Percentiles rank a stretch among this genome's conserved stretches.
phyloP scores from a whole-genome alignment of 73 alveolate genomes.

The Blepharisma japonicum region DNA sequence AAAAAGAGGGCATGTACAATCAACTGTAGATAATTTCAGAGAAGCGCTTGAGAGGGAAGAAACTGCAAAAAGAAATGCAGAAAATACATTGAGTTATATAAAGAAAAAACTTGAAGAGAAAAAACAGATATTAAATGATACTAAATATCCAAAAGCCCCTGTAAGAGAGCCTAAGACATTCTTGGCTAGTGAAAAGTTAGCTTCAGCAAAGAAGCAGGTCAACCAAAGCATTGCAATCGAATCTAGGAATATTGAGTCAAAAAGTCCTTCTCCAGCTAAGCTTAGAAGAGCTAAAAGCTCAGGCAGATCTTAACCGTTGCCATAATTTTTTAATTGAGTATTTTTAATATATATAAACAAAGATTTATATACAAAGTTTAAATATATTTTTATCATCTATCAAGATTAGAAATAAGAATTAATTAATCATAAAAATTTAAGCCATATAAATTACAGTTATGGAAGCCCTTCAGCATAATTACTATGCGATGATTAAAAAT shows the following conservation, averaged over 20 bases:
- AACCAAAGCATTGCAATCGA: too few species aligned
- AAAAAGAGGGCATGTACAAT: not conserved
- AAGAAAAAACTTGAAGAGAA: not conserved
- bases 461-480: not conserved
- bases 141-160: not conserved
- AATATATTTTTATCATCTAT: too few species aligned
- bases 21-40: not conserved
- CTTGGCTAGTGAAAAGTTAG: constrained; percentile 12
- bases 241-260: too few species aligned
- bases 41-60: not conserved
- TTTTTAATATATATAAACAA: too few species aligned
- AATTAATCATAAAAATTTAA: too few species aligned
- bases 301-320: too few species aligned
- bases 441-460: not conserved
- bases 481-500: constrained; percentile 33
- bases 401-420: too few species aligned
- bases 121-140: not conserved
- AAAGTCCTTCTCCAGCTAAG: too few species aligned
- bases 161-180: not conserved
- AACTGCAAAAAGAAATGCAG: constrained; percentile 16
- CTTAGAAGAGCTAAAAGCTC: too few species aligned
- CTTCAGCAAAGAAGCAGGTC: constrained; percentile 12
- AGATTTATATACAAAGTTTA: too few species aligned
- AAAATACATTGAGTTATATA: not conserved
- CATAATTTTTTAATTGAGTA: too few species aligned